Evolutionary conservation across 176 grass and related monocot genomes (phyloP), one percentile per base, ranked within the genome.

Genomic region (Lolium rigidum): DNA sequence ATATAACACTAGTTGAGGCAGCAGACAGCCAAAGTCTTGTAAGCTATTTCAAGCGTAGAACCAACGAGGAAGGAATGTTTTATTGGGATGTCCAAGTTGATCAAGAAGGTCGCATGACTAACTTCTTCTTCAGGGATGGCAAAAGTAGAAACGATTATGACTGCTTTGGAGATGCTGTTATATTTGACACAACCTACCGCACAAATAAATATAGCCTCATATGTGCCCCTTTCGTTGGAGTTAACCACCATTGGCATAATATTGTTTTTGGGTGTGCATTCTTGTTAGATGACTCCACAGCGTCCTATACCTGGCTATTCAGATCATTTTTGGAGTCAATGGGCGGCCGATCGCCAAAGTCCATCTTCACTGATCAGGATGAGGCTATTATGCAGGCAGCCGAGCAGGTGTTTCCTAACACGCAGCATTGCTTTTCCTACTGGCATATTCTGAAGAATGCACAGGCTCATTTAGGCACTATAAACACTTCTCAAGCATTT

Each of bases 231-330:
- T 97, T 97, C 81, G 83, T 92, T 59, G 92, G 95, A 67, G 88
- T 94, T 78, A 94, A 97, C 50, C 92, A 97, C 77, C 95, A 97
- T 85, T 92, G 92, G 92, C 95, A 97, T 56, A 90, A 90, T 78
- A 79, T 91, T 67, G 81, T 97, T 60, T 92, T 97, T 14, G 92
- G 92, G 28, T 94, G 82, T 31, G 88, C 92, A 8, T 94, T 97
- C 77, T 85, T 97, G 78, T 88, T 92, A 55, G 95, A 97, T 80
- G 90, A 97, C 54, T 92, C 92, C 31, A 87, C 90, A 47, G 55
- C 86, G 58, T 94, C 95, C 5, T 97, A 90, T 87, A 81, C 54
- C 26, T 97, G 95, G 95, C 41, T 97, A 54, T 91, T 93, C 63
- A 89, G 91, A 78, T 87, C 95, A 26, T 97, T 94, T 78, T 80